Conservation (phyloP, 2,329 filamentous ascomycete genomes). For the Neopestalotiopsis rosae region DNA sequence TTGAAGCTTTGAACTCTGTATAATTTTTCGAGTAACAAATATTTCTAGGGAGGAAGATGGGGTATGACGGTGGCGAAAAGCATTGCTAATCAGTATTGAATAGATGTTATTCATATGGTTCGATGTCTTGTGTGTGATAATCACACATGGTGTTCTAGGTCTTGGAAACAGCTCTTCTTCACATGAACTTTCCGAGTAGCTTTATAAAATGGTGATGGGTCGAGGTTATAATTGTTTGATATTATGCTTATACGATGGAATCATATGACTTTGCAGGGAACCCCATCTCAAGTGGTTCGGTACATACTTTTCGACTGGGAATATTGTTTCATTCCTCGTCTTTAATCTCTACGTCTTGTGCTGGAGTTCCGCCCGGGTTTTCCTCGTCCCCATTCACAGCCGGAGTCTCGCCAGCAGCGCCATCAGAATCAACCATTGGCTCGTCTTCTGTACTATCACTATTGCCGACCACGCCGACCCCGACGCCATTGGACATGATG, state of each 20-base stretch:
- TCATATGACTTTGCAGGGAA: background rate
- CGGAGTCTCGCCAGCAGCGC: background rate
- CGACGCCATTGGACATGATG: background rate
- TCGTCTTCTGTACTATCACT: background rate
- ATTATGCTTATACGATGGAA: background rate
- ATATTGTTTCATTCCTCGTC: background rate
- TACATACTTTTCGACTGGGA: background rate
- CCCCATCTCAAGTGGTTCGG: background rate
- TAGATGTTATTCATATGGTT: background rate
- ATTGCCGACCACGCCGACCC: background rate
- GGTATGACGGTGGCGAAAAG: background rate
- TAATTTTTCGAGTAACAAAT: background rate
- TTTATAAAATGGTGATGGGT: background rate
- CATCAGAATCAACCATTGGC: background rate
- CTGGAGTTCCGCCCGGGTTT: background rate
- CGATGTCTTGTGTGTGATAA: background rate
- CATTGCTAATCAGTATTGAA: background rate
- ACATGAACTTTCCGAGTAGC: background rate
- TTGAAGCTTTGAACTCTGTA: background rate
- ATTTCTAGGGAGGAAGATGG: background rate
- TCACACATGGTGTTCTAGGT: background rate
- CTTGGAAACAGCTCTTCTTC: background rate
- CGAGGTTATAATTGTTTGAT: background rate
- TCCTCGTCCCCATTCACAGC: background rate
- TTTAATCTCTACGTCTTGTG: conserved; percentile 6